These are phyloP conservation scores for Geotrichum aggregatum DNA, from an alignment of 1,139 yeast species.

Conservation along the genomic window DNA sequence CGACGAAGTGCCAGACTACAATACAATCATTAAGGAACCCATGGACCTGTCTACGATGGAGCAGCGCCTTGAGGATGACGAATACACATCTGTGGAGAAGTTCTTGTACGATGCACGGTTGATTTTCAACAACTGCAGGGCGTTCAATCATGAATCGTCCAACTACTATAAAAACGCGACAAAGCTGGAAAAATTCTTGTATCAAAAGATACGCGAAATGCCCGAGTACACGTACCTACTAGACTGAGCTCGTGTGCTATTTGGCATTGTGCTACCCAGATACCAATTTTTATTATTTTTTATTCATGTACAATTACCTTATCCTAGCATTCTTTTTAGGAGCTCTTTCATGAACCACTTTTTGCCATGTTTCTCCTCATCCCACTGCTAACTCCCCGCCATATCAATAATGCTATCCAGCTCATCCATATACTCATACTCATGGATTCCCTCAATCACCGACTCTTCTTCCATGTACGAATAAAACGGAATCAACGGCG, in stretches of 20 bases:
- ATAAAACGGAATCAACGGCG: conserved; percentile 11
- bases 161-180: conserved; percentile 89
- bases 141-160: conserved; percentile 83
- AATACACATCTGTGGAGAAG: conserved; percentile 84
- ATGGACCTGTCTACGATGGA: conserved; percentile 88
- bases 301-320: too few relatives aligned
- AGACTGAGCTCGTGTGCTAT: conserved; percentile 33
- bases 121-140: conserved; percentile 83
- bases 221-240: conserved; percentile 62
- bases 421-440: conserved; percentile 1
- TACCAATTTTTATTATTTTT: too few relatives aligned
- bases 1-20: conserved; percentile 94
- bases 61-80: conserved; percentile 83
- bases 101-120: conserved; percentile 84
- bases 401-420: background rate
- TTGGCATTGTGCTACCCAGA: too few relatives aligned
- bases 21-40: conserved; percentile 95
- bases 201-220: conserved; percentile 73
- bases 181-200: conserved; percentile 83
- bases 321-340: too few relatives aligned
- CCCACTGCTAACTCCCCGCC: too few relatives aligned
- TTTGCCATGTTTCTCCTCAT: too few relatives aligned
- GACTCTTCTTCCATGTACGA: conserved; percentile 4
- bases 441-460: background rate
- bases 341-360: too few relatives aligned